Evolutionary conservation across 805 yeast genomes (phyloP), one percentile per base, ranked within the genome.

Genomic region (Teunomyces atbi): DNA sequence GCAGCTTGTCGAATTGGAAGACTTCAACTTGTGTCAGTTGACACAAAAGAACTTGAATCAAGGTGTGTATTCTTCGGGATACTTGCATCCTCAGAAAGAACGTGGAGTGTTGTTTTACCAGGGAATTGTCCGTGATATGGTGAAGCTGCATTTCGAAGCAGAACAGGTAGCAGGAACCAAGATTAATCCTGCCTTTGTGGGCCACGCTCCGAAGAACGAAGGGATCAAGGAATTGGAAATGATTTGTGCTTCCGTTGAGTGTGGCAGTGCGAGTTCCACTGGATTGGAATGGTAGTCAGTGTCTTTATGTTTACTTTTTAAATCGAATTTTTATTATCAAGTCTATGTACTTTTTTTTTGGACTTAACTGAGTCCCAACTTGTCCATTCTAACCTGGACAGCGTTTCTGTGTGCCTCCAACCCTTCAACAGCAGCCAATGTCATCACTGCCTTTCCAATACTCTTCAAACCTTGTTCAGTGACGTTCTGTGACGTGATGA

Each of bases 381-480:
- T 85, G 55, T 84, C 88, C 88, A 94, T 83, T 74, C 99, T 83
- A 35, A 94, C 84, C 68, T 90, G 90, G 42, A 94, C 97, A 5
- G 99, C 98, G 61, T 90, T 89, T 68, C 97, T 83, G 75, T 94
- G 99, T 8, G 91, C 99, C 66, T 92, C 97, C 49, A 94, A 77
- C 2, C 99, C 99, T 71, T 94, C 99, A 33, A 91, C 94, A 43
- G 83, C 91, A 19, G 99, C 99, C 51, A 94, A 79, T 32, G 89
- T 83, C 92, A 92, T 92, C 15, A 94, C 97, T 3, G 98, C 97
- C 54, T 82, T 83, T n/a, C 99, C 99, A 53, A 94, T 92, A 57
- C 83, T 83, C 62, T 80, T 73, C 57, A 94, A 77, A 18, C 99
- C 99, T 64, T 84, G 79, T 46, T 86, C 82, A 1, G 90, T 84